phyloP scores from a whole-genome alignment of 495 filamentous ascomycete species.

The Penicillium diatomitis region DNA sequence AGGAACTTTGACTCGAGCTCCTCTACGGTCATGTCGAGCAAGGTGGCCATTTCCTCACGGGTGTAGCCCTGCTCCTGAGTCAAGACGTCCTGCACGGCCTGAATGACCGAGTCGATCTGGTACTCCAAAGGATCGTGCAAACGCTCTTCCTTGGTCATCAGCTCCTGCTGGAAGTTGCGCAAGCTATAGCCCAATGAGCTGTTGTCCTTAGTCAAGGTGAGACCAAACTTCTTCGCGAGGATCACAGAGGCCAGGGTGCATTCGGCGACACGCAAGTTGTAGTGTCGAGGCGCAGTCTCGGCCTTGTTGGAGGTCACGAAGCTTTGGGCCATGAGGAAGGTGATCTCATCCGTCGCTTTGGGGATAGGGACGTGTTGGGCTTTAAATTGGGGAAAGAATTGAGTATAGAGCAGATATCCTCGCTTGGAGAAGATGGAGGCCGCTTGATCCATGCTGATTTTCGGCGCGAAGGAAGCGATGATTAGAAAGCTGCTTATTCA shows the following conservation, averaged over 20 bases:
- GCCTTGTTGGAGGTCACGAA: constrained; percentile 93
- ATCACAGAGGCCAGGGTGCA: constrained; percentile 80
- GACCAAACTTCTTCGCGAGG: constrained; percentile 49
- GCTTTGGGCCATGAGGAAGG: constrained; percentile 88
- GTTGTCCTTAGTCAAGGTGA: constrained; percentile 68
- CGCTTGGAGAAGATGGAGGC: constrained; percentile 85
- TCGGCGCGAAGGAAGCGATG: too few relatives aligned
- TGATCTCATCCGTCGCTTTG: constrained; percentile 67
- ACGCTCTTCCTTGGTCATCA: constrained; percentile 58
- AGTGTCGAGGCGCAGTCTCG: constrained; percentile 82
- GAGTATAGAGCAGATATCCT: constrained; percentile 82
- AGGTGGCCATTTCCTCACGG: constrained; percentile 69
- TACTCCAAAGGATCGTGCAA: constrained; percentile 45
- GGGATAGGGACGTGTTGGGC: constrained; percentile 79
- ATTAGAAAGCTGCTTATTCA: too few relatives aligned
- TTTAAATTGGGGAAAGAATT: constrained; percentile 72
- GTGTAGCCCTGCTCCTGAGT: constrained; percentile 77
- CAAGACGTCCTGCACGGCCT: constrained; percentile 53
- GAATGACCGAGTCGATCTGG: constrained; percentile 61
- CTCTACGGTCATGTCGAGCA: constrained; percentile 56
- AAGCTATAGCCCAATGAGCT: constrained; percentile 78
- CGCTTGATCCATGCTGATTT: constrained; percentile 78
- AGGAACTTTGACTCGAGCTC: constrained; percentile 69
- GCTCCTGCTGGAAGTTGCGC: constrained; percentile 74
- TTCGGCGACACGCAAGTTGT: constrained; percentile 95